Evolutionary conservation across 768 basidiomycete genomes (phyloP).

Genomic region (Phanerochaete sordida): DNA sequence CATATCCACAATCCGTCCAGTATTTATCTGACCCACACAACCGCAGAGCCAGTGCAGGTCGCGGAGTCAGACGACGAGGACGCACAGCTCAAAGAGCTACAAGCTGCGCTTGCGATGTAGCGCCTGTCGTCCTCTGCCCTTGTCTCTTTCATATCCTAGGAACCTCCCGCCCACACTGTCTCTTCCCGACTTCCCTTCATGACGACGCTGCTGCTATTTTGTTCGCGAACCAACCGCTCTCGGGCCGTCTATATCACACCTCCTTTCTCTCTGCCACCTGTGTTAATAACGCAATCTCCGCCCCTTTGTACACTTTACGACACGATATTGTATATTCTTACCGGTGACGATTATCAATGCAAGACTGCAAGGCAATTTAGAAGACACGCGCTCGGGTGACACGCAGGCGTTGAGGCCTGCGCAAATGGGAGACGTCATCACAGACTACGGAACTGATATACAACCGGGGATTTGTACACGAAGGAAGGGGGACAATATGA

Average conservation of each 20-base stretch:
- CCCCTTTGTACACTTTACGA: slow-evolving; percentile 5
- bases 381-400: not conserved
- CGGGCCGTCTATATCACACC: slow-evolving; percentile 10
- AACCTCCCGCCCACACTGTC: not conserved
- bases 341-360: not conserved
- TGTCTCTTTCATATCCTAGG: not conserved
- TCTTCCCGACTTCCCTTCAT: not conserved
- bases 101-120: slow-evolving; percentile 83
- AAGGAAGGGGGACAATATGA: not conserved
- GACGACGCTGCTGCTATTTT: slow-evolving; percentile 16
- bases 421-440: not conserved
- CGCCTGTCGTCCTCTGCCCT: not conserved
- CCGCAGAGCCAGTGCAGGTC: slow-evolving; percentile 33
- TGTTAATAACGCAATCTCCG: slow-evolving; percentile 18
- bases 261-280: slow-evolving; percentile 12
- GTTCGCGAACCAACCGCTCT: slow-evolving; percentile 13
- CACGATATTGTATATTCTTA: slow-evolving; percentile 5
- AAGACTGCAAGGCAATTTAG: not conserved
- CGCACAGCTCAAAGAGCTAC: slow-evolving; percentile 81
- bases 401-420: not conserved
- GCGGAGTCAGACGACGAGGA: slow-evolving; percentile 88
- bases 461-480: slow-evolving; percentile 5
- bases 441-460: slow-evolving; percentile 2
- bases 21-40: slow-evolving; percentile 6
- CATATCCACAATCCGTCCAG: not conserved